These are phyloP conservation scores for Babesia bovis DNA, from an alignment of 169 alveolate species.

Conservation along the genomic window DNA sequence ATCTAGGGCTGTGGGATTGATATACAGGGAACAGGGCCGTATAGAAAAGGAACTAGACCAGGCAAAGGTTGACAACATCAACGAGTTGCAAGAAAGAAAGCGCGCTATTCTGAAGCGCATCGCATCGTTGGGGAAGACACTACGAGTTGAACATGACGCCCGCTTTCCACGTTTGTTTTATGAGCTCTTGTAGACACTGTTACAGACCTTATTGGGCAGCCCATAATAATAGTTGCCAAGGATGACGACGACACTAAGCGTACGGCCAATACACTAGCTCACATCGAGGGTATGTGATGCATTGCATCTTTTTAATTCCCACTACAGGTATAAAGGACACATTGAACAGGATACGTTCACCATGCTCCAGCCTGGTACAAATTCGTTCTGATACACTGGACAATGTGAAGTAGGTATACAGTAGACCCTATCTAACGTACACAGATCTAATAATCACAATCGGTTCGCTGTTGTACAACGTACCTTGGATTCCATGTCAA, in stretches of 20 bases:
- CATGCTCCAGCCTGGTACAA: constrained; percentile 62
- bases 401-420: neutral
- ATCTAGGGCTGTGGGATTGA: neutral
- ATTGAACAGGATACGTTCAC: constrained; percentile 65
- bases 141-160: constrained; percentile 57
- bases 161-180: constrained; percentile 38
- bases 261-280: constrained; percentile 59
- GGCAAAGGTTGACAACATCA: constrained; percentile 22
- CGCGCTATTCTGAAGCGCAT: constrained; percentile 33
- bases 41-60: constrained; percentile 28
- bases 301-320: neutral
- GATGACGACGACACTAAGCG: constrained; percentile 53
- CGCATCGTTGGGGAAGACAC: constrained; percentile 48
- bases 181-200: neutral
- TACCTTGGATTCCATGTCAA: constrained; percentile 64
- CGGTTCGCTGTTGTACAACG: constrained; percentile 50
- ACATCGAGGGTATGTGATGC: constrained; percentile 42
- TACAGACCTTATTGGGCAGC: constrained; percentile 54
- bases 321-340: constrained; percentile 62
- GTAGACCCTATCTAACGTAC: neutral
- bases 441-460: constrained; percentile 21
- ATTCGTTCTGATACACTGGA: constrained; percentile 20
- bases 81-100: constrained; percentile 37
- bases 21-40: constrained; percentile 25
- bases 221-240: constrained; percentile 57